Evolutionary conservation across 179 eudicot species (phyloP), one percentile per base, ranked within the genome.

Genomic region (Patellifolia procumbens): DNA sequence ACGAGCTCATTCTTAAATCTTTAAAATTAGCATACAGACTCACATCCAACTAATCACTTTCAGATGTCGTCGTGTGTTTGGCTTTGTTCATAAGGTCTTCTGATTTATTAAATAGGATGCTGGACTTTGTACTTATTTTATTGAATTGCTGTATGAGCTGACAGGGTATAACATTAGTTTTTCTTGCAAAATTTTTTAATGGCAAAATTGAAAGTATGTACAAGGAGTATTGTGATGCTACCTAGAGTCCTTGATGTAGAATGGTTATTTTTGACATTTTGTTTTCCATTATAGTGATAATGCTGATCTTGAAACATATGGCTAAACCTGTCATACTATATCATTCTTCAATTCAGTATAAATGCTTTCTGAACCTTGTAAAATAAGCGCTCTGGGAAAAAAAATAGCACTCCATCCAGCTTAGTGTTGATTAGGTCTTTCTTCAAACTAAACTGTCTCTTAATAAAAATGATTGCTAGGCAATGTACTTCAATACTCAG

Each of bases 361-460:
- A 15, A 51, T 51, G 29, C 26, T 20, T 56, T 56, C 13, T 10
- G 61, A 56, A 24, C 61, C 61, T 24, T 56, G 61, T 56, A 56
- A 56, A 56, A 4, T 7, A 56, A 56, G 61, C 11, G 9, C 31
- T 7, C 11, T 56, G 45, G 0, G 12, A 24, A 4, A 6, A 56
- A 10, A 24, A 24, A n/a, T n/a, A 56, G 16, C 7, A 3, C 10
- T 24, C 61, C 61, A 56, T 56, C 2, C 24, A n/a, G 13, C 31
- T 56, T 56, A 56, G 22, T 56, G 61, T 56, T 11, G 29, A 56
- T n/a, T 7, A 56, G 61, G 61, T 56, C 61, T 56, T 56, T 56
- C 24, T 7, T 55, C 24, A 9, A 17, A 39, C 8, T 39, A 39
- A 39, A 5, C 8, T 15, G 17, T 48, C 9, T 48, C 17, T 13